Evolutionary conservation across 139 green algal species (phyloP).

Genomic region (Tetraselmis chui): DNA sequence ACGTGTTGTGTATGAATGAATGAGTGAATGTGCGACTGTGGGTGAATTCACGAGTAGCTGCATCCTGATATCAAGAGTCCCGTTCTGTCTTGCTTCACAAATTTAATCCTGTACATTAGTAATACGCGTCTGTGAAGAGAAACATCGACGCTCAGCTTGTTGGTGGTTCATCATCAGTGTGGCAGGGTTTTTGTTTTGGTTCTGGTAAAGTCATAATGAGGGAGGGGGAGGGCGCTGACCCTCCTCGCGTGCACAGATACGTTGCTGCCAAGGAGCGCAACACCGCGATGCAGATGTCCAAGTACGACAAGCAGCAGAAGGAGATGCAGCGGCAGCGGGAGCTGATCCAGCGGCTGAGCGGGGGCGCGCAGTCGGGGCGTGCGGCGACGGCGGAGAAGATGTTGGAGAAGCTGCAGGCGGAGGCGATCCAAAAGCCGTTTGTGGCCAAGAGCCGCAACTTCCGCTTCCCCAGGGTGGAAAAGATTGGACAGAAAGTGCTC

Average conservation of each 20-base stretch:
- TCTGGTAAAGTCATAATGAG: no score
- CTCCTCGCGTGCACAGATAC: neutral
- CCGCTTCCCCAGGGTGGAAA: slow-evolving; percentile 61
- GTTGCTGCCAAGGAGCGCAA: slow-evolving; percentile 32
- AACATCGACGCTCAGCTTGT: no score
- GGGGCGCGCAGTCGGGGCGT: slow-evolving; percentile 59
- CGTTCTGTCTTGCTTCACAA: no score
- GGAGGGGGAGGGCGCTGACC: neutral
- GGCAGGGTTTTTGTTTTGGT: no score
- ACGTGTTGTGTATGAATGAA: no score
- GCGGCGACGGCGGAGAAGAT: slow-evolving; percentile 84
- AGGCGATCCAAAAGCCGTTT: slow-evolving; percentile 44
- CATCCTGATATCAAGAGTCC: no score
- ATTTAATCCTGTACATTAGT: no score
- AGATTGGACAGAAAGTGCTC: slow-evolving; percentile 64
- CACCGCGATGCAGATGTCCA: slow-evolving; percentile 66
- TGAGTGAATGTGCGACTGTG: no score
- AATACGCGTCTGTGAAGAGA: no score
- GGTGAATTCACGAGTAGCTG: no score
- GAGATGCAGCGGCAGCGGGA: slow-evolving; percentile 77
- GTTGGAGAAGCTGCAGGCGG: slow-evolving; percentile 57
- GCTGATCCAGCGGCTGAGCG: slow-evolving; percentile 59
- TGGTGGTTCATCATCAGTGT: no score
- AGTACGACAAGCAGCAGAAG: slow-evolving; percentile 96
- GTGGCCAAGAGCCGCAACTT: slow-evolving; percentile 58